Evolutionary conservation across 108 stramenopile genomes (phyloP), one percentile per base, ranked within the genome.

Genomic region (Cyclotella distinguenda): DNA sequence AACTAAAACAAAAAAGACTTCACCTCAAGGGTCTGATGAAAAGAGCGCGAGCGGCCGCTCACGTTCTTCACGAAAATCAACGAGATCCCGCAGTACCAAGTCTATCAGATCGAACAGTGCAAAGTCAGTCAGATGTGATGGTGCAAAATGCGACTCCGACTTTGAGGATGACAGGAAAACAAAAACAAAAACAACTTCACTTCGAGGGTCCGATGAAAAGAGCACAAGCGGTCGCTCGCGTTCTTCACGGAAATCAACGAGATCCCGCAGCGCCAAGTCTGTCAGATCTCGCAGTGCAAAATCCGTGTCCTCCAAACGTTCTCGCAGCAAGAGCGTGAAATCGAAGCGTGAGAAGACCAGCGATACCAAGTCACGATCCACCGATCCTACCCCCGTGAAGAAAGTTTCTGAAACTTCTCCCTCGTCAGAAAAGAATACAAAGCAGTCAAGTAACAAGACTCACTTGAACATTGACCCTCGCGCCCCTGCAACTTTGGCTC

Each of bases 91-190:
- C 40, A 42, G 40, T 16, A 16, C 13, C 16, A 42, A 42, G 1
- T 42, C 40, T 42, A 16, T 42, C 21, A 48, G 46, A 22, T 48
- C 46, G 18, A 13, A 22, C 21, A 48, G 46, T 31, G 40, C 13
- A 5, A 52, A 31, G 51, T 52, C 51, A 31, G 51, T 52, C 5
- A 52, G 31, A 31, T 52, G 30, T 31, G 11, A 28, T n/a, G 27
- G 40, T 16, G n/a, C n/a, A n/a, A n/a, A n/a, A n/a, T n/a, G n/a
- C n/a, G n/a, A n/a, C n/a, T n/a, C n/a, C n/a, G n/a, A n/a, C n/a
- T n/a, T n/a, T 38, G 0, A 21, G n/a, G 35, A 22, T 2, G 38
- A 36, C 15, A 4, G 23, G 19, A 48, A 2, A 22, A 48, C 15
- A 23, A 22, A 8, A 10, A 48, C 11, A 19, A 10, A 19, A 1